Conservation (phyloP, 805 yeast genomes). For the Blastobotrys peoriensis region DNA sequence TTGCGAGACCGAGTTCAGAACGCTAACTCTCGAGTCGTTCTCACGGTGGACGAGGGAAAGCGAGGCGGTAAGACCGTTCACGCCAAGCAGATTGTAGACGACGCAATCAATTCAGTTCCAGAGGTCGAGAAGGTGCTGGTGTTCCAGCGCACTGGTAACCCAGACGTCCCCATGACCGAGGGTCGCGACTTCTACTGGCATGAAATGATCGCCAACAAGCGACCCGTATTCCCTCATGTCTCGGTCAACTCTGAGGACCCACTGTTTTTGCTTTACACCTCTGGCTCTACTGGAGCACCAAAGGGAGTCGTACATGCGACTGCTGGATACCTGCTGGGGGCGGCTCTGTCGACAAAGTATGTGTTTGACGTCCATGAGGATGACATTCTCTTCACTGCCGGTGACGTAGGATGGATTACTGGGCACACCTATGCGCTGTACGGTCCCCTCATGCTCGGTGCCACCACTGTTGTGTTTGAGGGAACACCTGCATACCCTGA, state of each 20-base stretch:
- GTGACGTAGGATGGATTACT: constrained; percentile 99
- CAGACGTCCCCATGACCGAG: constrained; percentile 55
- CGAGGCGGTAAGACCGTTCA: constrained; percentile 92
- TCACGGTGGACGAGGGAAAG: constrained; percentile 91
- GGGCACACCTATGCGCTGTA: constrained; percentile 95
- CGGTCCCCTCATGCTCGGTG: constrained; percentile 85
- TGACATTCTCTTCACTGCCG: constrained; percentile 90
- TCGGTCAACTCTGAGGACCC: constrained; percentile 93
- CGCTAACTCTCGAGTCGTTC: constrained; percentile 77
- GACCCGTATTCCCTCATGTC: constrained; percentile 80
- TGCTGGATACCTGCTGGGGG: constrained; percentile 91
- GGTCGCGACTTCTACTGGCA: constrained; percentile 96
- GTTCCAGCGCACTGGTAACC: constrained; percentile 76
- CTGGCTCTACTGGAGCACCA: constrained; percentile 97
- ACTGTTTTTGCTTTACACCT: constrained; percentile 86
- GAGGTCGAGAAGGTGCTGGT: constrained; percentile 77
- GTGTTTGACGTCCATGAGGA: constrained; percentile 87
- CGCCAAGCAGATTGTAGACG: constrained; percentile 92
- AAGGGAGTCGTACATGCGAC: constrained; percentile 96
- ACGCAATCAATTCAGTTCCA: constrained; percentile 70
- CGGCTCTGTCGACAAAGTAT: constrained; percentile 83
- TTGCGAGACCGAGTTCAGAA: constrained; percentile 84
- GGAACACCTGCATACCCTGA: constrained; percentile 97
- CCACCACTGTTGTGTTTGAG: constrained; percentile 89
- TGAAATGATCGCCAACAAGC: constrained; percentile 73